phyloP scores from a whole-genome alignment of 2,329 filamentous ascomycete species.

The Clonostachys rosea region DNA sequence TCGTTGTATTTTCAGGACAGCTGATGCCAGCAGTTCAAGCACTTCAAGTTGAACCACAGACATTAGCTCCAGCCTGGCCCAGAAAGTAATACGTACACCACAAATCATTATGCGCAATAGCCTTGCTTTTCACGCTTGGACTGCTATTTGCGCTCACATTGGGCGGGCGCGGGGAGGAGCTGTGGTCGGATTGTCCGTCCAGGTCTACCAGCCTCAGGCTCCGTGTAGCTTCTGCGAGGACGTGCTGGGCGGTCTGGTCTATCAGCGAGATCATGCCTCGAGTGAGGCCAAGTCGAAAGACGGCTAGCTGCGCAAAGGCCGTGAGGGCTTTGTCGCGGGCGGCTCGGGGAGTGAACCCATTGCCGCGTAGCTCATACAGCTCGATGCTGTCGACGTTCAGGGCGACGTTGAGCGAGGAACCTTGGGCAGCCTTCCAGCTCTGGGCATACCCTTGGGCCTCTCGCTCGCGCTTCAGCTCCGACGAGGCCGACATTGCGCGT shows the following conservation, averaged over 20 bases:
- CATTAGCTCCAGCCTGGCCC: no score
- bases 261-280: constrained; percentile 45
- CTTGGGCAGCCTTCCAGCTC: constrained; percentile 22
- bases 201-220: constrained; percentile 29
- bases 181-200: constrained; percentile 8
- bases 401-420: constrained; percentile 21
- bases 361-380: constrained; percentile 14
- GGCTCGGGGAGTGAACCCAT: constrained; percentile 22
- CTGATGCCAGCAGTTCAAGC: no score
- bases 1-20: no score
- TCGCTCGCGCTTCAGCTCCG: constrained; percentile 19
- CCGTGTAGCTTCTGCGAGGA: constrained; percentile 46
- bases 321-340: constrained; percentile 32
- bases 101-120: constrained; percentile 12
- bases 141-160: no score
- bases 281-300: constrained; percentile 40
- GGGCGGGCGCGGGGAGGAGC: no score
- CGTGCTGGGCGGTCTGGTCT: constrained; percentile 37
- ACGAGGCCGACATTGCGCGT: constrained; percentile 10
- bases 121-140: no score
- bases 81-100: constrained; percentile 19
- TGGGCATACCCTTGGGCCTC: constrained; percentile 22
- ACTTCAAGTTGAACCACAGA: no score
- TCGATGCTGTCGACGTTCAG: constrained; percentile 20
- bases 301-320: constrained; percentile 43